Conservation (phyloP, 2,329 filamentous ascomycete species). For the Corinectria fuckeliana region DNA sequence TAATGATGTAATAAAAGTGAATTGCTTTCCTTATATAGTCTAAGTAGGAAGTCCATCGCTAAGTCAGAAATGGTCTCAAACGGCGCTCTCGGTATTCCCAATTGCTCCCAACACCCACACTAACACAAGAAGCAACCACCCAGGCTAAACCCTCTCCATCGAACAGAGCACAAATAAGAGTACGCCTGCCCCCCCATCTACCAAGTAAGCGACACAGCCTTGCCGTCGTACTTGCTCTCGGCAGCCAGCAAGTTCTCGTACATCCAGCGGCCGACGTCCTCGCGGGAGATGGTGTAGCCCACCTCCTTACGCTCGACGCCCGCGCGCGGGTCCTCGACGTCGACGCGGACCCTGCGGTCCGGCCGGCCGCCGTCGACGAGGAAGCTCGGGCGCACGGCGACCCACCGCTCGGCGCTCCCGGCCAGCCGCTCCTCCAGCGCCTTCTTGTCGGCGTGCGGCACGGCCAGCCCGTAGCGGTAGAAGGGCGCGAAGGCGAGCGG, state of each 20-base stretch:
- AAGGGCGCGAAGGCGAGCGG: slow-evolving; percentile 52
- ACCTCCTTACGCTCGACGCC: slow-evolving; percentile 45
- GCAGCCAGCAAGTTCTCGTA: slow-evolving; percentile 45
- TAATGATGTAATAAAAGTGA: too few species aligned
- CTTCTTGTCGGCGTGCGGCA: slow-evolving; percentile 56
- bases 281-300: slow-evolving; percentile 50
- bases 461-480: slow-evolving; percentile 49
- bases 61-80: not conserved
- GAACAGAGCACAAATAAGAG: too few species aligned
- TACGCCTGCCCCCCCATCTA: too few species aligned
- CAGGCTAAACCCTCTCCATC: too few species aligned
- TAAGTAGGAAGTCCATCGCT: not conserved
- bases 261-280: slow-evolving; percentile 52
- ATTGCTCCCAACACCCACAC: not conserved
- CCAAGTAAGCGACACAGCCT: slow-evolving; percentile 41
- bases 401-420: slow-evolving; percentile 40
- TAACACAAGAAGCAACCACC: not conserved
- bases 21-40: too few species aligned
- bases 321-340: slow-evolving; percentile 42
- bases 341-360: slow-evolving; percentile 36
- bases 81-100: too few species aligned
- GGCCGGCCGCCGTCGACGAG: slow-evolving; percentile 37
- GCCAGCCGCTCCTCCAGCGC: slow-evolving; percentile 49
- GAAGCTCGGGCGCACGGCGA: slow-evolving; percentile 47
- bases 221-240: slow-evolving; percentile 34